Evolutionary conservation across 78 protist genomes (phyloP).

Genomic region (Trichosphaerium sp.): DNA sequence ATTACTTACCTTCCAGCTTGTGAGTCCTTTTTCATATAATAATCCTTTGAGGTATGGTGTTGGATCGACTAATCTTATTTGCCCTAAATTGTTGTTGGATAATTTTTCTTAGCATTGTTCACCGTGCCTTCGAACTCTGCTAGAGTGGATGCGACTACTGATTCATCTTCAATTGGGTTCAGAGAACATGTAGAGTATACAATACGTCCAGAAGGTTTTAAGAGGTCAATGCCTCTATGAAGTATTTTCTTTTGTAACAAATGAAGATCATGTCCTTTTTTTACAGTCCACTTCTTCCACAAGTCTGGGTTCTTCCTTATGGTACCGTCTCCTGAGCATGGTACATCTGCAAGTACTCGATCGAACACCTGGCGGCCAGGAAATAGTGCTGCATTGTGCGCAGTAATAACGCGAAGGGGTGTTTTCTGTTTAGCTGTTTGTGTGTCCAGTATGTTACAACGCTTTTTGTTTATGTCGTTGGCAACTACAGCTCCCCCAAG

Average conservation of each 20-base stretch:
- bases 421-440: constrained; percentile 55
- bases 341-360: constrained; percentile 89
- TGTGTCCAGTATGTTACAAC: constrained; percentile 83
- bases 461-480: constrained; percentile 83
- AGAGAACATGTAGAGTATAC: constrained; percentile 97
- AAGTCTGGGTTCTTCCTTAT: constrained; percentile 77
- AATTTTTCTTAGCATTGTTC: not conserved
- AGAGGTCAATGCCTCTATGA: constrained; percentile 52
- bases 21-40: too few relatives aligned
- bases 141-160: constrained; percentile 92
- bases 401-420: constrained; percentile 61
- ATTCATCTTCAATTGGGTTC: constrained; percentile 96
- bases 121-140: not conserved
- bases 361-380: constrained; percentile 47
- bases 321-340: constrained; percentile 98
- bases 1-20: too few relatives aligned
- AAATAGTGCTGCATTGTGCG: constrained; percentile 66
- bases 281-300: constrained; percentile 73
- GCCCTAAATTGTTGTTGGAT: not conserved
- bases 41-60: too few relatives aligned
- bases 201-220: constrained; percentile 78
- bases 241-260: constrained; percentile 76
- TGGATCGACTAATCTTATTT: too few relatives aligned
- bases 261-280: constrained; percentile 32
- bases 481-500: constrained; percentile 70